These are phyloP conservation scores for Barbatosphaeria neglecta DNA, from an alignment of 495 filamentous ascomycete species.

Conservation along the genomic window DNA sequence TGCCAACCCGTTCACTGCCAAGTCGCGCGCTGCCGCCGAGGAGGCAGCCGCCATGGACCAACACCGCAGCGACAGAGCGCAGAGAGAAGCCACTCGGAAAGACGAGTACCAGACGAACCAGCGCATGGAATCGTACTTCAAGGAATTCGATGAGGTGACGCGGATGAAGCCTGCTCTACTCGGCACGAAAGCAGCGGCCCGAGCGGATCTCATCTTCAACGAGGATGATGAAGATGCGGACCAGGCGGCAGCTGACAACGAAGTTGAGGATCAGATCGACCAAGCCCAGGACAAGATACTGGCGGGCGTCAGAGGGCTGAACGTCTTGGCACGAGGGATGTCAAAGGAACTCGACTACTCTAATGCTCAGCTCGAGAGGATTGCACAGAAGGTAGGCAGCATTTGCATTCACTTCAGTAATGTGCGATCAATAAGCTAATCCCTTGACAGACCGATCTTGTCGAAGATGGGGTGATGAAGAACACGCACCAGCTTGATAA, in stretches of 20 bases:
- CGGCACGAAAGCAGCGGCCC: slow-evolving; percentile 45
- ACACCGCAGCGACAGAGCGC: slow-evolving; percentile 54
- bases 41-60: slow-evolving; percentile 52
- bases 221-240: slow-evolving; percentile 48
- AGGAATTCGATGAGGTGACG: slow-evolving; percentile 21
- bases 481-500: slow-evolving; percentile 2
- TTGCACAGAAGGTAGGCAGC: slow-evolving; percentile 52
- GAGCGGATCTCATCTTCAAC: slow-evolving; percentile 69
- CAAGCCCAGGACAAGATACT: slow-evolving; percentile 30
- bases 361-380: slow-evolving; percentile 62
- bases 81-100: slow-evolving; percentile 53
- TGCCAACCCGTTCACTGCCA: slow-evolving; percentile 58
- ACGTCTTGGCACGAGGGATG: slow-evolving; percentile 55
- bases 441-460: slow-evolving; percentile 15
- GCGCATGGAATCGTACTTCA: slow-evolving; percentile 49
- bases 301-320: slow-evolving; percentile 47
- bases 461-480: slow-evolving; percentile 15
- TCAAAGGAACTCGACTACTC: slow-evolving; percentile 63
- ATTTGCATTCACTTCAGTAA: not conserved
- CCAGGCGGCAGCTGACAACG: slow-evolving; percentile 39
- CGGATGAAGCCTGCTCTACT: too few species aligned
- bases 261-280: slow-evolving; percentile 65
- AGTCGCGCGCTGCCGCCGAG: slow-evolving; percentile 41
- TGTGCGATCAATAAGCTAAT: slow-evolving; percentile 8
- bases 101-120: slow-evolving; percentile 48